A percentile compares a stretch with the other conserved stretches of the same genome.
Evolutionary conservation across 768 basidiomycete genomes (phyloP).

Genomic region (Boletus fagicola): DNA sequence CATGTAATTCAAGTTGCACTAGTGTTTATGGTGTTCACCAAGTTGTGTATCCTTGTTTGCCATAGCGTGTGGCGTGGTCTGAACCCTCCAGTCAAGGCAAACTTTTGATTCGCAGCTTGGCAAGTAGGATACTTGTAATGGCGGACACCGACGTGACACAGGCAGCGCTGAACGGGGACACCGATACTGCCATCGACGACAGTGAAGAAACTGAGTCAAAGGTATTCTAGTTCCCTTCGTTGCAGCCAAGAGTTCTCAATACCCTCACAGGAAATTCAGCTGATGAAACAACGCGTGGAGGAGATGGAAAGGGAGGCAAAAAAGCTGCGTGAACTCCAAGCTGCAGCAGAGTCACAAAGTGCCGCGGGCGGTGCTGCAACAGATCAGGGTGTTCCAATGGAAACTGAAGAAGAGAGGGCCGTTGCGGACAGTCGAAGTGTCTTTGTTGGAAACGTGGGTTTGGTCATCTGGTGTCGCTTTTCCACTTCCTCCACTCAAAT

Average conservation of each 20-base stretch:
- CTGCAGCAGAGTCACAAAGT: slow-evolving; percentile 63
- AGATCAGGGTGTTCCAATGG: slow-evolving; percentile 52
- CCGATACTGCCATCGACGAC: slow-evolving; percentile 45
- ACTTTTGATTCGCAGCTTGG: slow-evolving; percentile 21
- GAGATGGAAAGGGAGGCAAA: slow-evolving; percentile 93
- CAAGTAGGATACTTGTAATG: slow-evolving; percentile 37
- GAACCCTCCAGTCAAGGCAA: slow-evolving; percentile 16
- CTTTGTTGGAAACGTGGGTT: slow-evolving; percentile 94
- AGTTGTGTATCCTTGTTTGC: slow-evolving; percentile 31
- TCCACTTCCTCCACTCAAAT: slow-evolving; percentile 11
- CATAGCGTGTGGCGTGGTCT: slow-evolving; percentile 19
- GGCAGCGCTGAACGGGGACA: slow-evolving; percentile 34
- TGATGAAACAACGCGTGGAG: slow-evolving; percentile 89
- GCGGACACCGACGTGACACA: slow-evolving; percentile 51
- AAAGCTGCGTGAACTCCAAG: slow-evolving; percentile 84
- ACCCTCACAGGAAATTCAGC: slow-evolving; percentile 68
- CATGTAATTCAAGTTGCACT: background rate
- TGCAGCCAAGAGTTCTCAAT: slow-evolving; percentile 13
- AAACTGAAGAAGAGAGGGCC: slow-evolving; percentile 83
- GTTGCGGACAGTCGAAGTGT: slow-evolving; percentile 83
- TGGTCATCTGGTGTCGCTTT: slow-evolving; percentile 5
- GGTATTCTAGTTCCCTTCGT: slow-evolving; percentile 32
- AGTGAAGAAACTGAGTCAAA: slow-evolving; percentile 64
- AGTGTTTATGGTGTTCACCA: background rate
- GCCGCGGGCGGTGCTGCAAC: slow-evolving; percentile 45